Percentiles rank a stretch among this genome's conserved stretches.
phyloP scores from a whole-genome alignment of 768 basidiomycete species.

The Serendipita sp. region DNA sequence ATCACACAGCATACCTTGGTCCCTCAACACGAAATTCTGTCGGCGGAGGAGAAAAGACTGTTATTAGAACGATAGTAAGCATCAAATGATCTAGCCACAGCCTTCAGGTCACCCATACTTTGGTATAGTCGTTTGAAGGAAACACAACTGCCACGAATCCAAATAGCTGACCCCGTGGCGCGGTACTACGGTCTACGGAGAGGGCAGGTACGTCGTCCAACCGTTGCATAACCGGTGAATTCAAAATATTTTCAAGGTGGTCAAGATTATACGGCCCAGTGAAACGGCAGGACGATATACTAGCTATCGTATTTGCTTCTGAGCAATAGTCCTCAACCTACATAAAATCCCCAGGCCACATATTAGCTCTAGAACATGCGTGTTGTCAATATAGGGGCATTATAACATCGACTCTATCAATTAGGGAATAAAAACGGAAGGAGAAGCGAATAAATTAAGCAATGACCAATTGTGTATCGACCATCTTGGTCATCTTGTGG shows the following conservation, averaged over 20 bases:
- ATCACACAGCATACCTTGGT: constrained; percentile 94
- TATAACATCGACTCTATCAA: too few species aligned
- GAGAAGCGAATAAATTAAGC: too few species aligned
- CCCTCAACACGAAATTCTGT: constrained; percentile 79
- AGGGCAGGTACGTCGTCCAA: constrained; percentile 34
- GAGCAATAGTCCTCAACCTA: neutral
- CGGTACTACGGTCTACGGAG: constrained; percentile 91
- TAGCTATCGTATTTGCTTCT: constrained; percentile 74
- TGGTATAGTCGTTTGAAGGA: constrained; percentile 77
- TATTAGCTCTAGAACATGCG: too few species aligned
- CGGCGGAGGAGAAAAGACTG: constrained; percentile 66
- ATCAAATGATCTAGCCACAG: neutral
- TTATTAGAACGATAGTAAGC: constrained; percentile 88
- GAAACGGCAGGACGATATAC: constrained; percentile 92
- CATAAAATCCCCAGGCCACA: too few species aligned
- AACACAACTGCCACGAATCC: constrained; percentile 93
- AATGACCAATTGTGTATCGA: too few species aligned
- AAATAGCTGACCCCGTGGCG: constrained; percentile 92
- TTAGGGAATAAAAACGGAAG: too few species aligned
- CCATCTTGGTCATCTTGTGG: too few species aligned
- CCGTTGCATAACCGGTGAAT: neutral
- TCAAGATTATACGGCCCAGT: constrained; percentile 93
- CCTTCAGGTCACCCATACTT: constrained; percentile 7
- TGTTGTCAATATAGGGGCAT: too few species aligned
- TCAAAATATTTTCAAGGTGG: constrained; percentile 30